Conservation (phyloP, 2,329 filamentous ascomycete genomes). For the Fusarium pininemorale region DNA sequence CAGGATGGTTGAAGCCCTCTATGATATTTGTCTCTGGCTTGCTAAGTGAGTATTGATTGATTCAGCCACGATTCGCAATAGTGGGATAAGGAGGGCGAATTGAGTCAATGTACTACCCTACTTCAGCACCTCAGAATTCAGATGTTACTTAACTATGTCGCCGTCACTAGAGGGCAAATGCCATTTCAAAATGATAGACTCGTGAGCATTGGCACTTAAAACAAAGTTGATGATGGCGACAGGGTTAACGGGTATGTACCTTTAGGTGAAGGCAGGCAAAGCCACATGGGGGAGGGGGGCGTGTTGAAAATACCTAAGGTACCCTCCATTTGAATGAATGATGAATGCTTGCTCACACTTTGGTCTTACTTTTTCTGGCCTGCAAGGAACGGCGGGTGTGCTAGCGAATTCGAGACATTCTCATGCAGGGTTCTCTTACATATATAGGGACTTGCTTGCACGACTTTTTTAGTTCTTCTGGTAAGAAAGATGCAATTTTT, state of each 20-base stretch:
- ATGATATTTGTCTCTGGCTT: not conserved
- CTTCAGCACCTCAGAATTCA: not conserved
- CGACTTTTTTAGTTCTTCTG: not conserved
- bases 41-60: not conserved
- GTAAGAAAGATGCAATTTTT: not conserved
- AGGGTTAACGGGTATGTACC: not conserved
- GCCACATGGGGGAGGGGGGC: not conserved
- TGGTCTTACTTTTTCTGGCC: slow-evolving; percentile 6
- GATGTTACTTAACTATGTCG: not conserved
- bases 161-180: not conserved
- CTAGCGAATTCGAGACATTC: slow-evolving; percentile 11
- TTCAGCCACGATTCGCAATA: not conserved
- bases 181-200: not conserved
- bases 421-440: slow-evolving; percentile 9
- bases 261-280: not conserved
- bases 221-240: not conserved
- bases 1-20: not conserved
- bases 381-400: slow-evolving; percentile 17
- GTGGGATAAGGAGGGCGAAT: not conserved
- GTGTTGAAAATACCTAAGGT: not conserved
- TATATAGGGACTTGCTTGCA: not conserved
- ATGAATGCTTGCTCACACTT: not conserved
- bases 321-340: not conserved
- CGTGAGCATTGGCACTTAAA: not conserved
- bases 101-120: not conserved